Evolutionary conservation across 805 yeast species (phyloP).

Genomic region (Nakazawaea wickerhamii): DNA sequence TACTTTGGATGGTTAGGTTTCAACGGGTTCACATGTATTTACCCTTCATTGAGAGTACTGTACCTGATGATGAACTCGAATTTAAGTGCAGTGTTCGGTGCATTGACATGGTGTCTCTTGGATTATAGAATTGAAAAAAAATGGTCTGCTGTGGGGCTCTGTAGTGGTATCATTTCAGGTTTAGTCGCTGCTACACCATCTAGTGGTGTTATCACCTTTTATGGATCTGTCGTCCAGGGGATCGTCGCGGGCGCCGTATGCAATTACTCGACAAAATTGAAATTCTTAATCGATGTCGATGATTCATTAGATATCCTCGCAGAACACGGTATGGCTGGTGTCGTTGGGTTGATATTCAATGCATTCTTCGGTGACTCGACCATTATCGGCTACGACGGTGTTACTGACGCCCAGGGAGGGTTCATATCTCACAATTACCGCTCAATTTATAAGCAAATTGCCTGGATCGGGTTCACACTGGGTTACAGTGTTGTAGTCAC

Average conservation of each 20-base stretch:
- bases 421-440: conserved; percentile 89
- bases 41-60: conserved; percentile 77
- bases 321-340: conserved; percentile 98
- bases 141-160: conserved; percentile 92
- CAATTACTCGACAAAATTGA: conserved; percentile 85
- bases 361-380: conserved; percentile 83
- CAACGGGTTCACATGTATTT: conserved; percentile 84
- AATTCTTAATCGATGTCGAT: conserved; percentile 75
- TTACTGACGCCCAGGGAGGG: conserved; percentile 72
- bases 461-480: conserved; percentile 66
- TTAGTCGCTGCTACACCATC: conserved; percentile 96
- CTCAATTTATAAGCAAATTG: conserved; percentile 87
- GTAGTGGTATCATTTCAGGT: conserved; percentile 95
- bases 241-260: conserved; percentile 75
- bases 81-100: conserved; percentile 84
- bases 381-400: conserved; percentile 88
- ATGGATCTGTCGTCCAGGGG: conserved; percentile 88
- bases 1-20: conserved; percentile 98
- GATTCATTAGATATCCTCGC: conserved; percentile 94
- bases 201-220: conserved; percentile 83
- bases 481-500: conserved; percentile 79
- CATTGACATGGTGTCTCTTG: conserved; percentile 83
- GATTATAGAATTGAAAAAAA: conserved; percentile 86
- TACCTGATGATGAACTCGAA: conserved; percentile 92
- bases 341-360: conserved; percentile 83